These are phyloP conservation scores for Spizellomyces punctatus DNA, from an alignment of 192 early-diverging fungal genomes.

Conservation along the genomic window DNA sequence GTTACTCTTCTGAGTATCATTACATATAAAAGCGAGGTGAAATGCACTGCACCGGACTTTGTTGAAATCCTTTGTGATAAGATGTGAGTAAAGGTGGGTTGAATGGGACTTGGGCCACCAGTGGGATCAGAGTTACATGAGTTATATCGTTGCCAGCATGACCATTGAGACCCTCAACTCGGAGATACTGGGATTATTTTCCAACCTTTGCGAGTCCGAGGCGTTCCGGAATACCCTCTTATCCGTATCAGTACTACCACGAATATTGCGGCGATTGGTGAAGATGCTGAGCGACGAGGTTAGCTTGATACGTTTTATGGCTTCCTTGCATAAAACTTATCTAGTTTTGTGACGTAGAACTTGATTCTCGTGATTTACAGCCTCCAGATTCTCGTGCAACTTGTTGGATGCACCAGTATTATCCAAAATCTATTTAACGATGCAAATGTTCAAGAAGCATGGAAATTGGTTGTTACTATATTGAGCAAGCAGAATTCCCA, in stretches of 20 bases:
- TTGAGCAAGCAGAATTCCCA: background rate
- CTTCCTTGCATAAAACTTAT: too few species aligned
- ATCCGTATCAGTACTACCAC: background rate
- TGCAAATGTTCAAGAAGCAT: slow-evolving; percentile 6
- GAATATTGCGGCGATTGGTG: background rate
- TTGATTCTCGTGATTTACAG: background rate
- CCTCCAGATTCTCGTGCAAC: slow-evolving; percentile 1
- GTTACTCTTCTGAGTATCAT: too few species aligned
- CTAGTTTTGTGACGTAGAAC: background rate
- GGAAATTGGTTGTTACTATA: slow-evolving; percentile 1
- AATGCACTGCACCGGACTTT: too few species aligned
- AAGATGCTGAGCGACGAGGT: slow-evolving; percentile 12
- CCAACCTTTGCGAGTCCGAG: background rate
- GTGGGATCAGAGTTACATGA: background rate
- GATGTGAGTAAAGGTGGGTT: too few species aligned
- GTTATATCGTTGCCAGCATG: background rate
- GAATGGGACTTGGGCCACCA: too few species aligned
- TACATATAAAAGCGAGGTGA: too few species aligned
- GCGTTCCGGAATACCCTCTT: background rate
- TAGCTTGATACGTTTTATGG: background rate
- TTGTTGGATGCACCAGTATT: background rate
- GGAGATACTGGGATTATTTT: background rate
- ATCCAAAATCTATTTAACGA: slow-evolving; percentile 6
- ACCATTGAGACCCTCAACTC: background rate
- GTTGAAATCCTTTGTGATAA: too few species aligned